phyloP scores from a whole-genome alignment of 495 filamentous ascomycete genomes.

The Aspergillus carlsbadensis region DNA sequence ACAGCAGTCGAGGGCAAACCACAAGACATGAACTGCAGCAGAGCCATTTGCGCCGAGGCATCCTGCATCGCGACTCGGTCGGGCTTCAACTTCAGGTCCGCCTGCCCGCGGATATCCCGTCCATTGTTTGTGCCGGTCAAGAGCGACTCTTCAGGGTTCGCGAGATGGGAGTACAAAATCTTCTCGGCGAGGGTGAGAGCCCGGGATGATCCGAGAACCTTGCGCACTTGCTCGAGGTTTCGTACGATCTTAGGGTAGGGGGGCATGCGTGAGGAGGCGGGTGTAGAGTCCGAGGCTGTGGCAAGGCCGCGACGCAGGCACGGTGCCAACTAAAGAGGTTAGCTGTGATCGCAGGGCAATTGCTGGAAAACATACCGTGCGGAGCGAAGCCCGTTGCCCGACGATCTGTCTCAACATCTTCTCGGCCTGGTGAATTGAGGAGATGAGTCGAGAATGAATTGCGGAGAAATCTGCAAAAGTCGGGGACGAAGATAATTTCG shows the following conservation, averaged over 20 bases:
- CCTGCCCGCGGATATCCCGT: conserved; percentile 73
- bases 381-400: conserved; percentile 31
- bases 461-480: conserved; percentile 10
- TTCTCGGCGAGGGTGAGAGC: conserved; percentile 91
- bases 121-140: conserved; percentile 79
- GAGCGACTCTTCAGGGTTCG: conserved; percentile 81
- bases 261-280: conserved; percentile 50
- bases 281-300: conserved; percentile 28
- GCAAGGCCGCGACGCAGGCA: conserved; percentile 35
- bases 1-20: conserved; percentile 88
- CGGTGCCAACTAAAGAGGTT: conserved; percentile 22
- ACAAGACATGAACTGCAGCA: conserved; percentile 98
- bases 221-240: conserved; percentile 64
- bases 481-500: conserved; percentile 9
- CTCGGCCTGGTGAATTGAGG: not conserved
- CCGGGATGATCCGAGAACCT: conserved; percentile 63
- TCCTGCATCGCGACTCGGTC: conserved; percentile 99
- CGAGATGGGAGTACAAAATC: conserved; percentile 94
- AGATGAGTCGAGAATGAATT: conserved; percentile 10
- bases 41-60: conserved; percentile 96
- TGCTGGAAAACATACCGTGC: conserved; percentile 25
- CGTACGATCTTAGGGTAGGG: conserved; percentile 63
- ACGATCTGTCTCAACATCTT: conserved; percentile 39
- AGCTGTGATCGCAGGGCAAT: not conserved
- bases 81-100: conserved; percentile 95